These are phyloP conservation scores for Ophiostoma populinum DNA, from an alignment of 2,329 filamentous ascomycete genomes.

Conservation along the genomic window DNA sequence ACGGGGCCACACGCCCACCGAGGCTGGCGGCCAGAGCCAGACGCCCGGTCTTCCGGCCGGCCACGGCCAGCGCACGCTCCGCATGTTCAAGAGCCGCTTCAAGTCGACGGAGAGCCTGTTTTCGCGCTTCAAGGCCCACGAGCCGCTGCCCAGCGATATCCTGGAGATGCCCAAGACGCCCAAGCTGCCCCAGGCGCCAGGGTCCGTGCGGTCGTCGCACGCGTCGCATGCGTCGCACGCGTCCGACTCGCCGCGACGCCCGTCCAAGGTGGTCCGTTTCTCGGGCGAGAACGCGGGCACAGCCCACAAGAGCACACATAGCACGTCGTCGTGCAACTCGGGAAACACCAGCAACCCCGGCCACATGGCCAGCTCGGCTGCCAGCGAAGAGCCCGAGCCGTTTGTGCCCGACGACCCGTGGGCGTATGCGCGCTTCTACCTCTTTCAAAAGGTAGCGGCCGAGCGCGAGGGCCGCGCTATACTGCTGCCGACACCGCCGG, in stretches of 20 bases:
- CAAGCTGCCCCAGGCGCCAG: neutral
- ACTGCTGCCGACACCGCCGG: slow-evolving; percentile 4
- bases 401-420: slow-evolving; percentile 5
- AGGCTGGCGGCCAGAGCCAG: too few relatives aligned
- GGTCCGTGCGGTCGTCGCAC: slow-evolving; percentile 8
- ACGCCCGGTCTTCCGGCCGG: neutral
- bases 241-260: slow-evolving; percentile 3
- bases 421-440: slow-evolving; percentile 9
- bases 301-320: too few relatives aligned
- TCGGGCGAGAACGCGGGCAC: slow-evolving; percentile 3
- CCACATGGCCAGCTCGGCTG: neutral
- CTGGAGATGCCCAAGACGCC: neutral
- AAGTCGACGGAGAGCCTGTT: slow-evolving; percentile 11
- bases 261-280: slow-evolving; percentile 11
- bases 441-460: slow-evolving; percentile 9
- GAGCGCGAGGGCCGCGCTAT: slow-evolving; percentile 7
- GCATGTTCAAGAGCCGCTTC: slow-evolving; percentile 6
- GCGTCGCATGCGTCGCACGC: slow-evolving; percentile 10
- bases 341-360: too few relatives aligned
- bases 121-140: slow-evolving; percentile 7
- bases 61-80: slow-evolving; percentile 4
- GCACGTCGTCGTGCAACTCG: too few relatives aligned
- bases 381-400: too few relatives aligned
- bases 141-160: neutral
- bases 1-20: neutral